A percentile compares a stretch with the other conserved stretches of the same genome.
phyloP scores from a whole-genome alignment of 768 basidiomycete genomes.

The Amanita polypyramis region DNA sequence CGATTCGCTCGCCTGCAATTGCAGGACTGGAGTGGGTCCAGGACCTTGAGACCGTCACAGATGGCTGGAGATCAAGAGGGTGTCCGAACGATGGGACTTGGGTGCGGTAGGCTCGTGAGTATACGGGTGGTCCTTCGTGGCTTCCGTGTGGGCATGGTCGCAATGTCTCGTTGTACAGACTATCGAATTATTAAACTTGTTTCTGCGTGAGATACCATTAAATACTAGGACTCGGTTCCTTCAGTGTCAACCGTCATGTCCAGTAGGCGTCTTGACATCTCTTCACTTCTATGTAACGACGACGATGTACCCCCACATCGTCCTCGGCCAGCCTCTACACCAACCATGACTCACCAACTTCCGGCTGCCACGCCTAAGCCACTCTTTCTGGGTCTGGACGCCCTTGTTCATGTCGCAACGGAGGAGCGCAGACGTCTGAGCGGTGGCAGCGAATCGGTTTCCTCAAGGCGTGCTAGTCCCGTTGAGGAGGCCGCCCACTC shows the following conservation, averaged over 20 bases:
- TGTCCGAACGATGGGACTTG: conserved; percentile 66
- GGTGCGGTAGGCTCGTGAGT: conserved; percentile 56
- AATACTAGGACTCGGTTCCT: conserved; percentile 11
- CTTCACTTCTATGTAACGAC: conserved; percentile 60
- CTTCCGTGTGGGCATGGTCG: conserved; percentile 57
- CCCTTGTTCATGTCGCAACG: conserved; percentile 61
- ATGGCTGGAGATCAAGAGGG: conserved; percentile 54
- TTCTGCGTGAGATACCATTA: conserved; percentile 7
- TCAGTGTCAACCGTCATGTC: conserved; percentile 14
- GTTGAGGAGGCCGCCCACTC: neutral
- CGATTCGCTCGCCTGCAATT: conserved; percentile 50
- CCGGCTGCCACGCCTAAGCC: conserved; percentile 12
- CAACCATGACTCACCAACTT: conserved; percentile 15
- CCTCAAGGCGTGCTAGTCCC: conserved; percentile 4
- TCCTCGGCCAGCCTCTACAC: conserved; percentile 4
- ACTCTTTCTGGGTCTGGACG: conserved; percentile 40
- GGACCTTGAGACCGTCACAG: conserved; percentile 83
- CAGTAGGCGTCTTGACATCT: conserved; percentile 53
- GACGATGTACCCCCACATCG: conserved; percentile 14
- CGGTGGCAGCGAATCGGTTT: conserved; percentile 13
- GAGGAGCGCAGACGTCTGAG: conserved; percentile 50
- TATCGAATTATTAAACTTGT: conserved; percentile 10
- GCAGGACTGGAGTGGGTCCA: conserved; percentile 65
- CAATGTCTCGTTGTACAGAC: conserved; percentile 89
- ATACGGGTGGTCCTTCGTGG: conserved; percentile 52